Base-by-base conservation (phyloP, 1,139 yeast genomes). In the Pichia sp. region DNA sequence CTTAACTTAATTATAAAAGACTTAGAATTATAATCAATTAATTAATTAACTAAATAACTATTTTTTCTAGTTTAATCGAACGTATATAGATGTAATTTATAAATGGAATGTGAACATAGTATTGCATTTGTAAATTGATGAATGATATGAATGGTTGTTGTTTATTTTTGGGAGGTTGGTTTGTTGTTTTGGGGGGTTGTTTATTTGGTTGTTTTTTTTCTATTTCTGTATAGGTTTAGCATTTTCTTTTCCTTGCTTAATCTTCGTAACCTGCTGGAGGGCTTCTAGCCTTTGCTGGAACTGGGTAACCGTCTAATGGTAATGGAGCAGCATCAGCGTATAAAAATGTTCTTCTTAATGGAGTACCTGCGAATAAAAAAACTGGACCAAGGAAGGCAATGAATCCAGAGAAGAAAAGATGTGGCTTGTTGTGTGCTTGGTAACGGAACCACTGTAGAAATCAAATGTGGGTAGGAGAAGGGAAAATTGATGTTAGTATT, bases 401-500 rank as follows among this genome's bases (percentile, higher is more conserved):
- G 35, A 75, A 73, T 24, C 81, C 76, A n/a, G 93, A 75, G 64
- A 75, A 82, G 67, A 85, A 84, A 58, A 85, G 73, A 66, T 85
- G 90, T 45, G 96, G 95, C 64, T 81, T 81, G 57, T 81, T 81
- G 69, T 85, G 88, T 36, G 93, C 86, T 58, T 83, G 85, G 68
- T 81, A 85, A 66, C 91, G 85, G 53, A 82, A 68, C 85, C 89
- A 86, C 24, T 20, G 19, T 11, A 10, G 15, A n/a, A 20, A 36
- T 14, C n/a, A n/a, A n/a, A n/a, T n/a, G n/a, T n/a, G n/a, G n/a
- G 12, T 10, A 17, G 9, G 14, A 39, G 17, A 31, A 9, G 7
- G 10, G 7, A 24, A 39, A 14, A 20, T 33, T 24, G 7, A 24
- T 24, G 27, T 24, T 24, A 24, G 32, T 19, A 30, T 8, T 21